phyloP scores from a whole-genome alignment of 176 grass and related monocot species.

The Alopecurus myosuroides region DNA sequence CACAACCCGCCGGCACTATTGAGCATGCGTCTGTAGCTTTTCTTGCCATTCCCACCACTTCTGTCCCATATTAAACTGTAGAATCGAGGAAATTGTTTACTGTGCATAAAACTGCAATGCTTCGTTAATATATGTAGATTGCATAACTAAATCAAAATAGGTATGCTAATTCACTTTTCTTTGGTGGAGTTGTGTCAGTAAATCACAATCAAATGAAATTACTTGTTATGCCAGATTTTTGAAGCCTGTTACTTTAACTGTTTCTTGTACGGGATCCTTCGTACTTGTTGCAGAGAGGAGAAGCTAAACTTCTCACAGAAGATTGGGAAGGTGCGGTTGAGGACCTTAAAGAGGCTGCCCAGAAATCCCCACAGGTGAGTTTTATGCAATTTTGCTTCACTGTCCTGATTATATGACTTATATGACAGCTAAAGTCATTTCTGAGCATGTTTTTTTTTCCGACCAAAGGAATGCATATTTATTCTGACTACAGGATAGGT shows the following conservation, averaged over 20 bases:
- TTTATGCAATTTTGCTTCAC: background rate
- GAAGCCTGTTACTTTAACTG: background rate
- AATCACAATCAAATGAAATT: background rate
- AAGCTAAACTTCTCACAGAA: constrained; percentile 92
- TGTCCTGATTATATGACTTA: background rate
- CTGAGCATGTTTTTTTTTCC: background rate
- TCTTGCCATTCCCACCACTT: background rate
- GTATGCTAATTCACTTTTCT: background rate
- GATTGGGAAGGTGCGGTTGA: constrained; percentile 93
- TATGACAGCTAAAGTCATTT: background rate
- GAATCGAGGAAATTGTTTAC: background rate
- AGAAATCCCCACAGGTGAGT: constrained; percentile 88
- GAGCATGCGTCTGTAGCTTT: background rate
- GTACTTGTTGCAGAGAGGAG: constrained; percentile 59
- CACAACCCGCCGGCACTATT: too few species aligned
- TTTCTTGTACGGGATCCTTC: constrained; percentile 27
- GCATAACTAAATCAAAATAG: too few species aligned
- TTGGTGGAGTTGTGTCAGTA: background rate
- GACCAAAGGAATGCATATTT: too few species aligned
- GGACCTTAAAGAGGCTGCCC: constrained; percentile 82
- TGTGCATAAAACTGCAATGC: too few species aligned
- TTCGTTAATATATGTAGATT: too few species aligned
- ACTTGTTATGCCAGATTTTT: background rate
- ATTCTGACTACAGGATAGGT: too few species aligned
- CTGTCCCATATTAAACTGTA: background rate